Evolutionary conservation across 2,329 filamentous ascomycete species (phyloP), one percentile per base, ranked within the genome.

Genomic region (Ophiostoma pallidulum): DNA sequence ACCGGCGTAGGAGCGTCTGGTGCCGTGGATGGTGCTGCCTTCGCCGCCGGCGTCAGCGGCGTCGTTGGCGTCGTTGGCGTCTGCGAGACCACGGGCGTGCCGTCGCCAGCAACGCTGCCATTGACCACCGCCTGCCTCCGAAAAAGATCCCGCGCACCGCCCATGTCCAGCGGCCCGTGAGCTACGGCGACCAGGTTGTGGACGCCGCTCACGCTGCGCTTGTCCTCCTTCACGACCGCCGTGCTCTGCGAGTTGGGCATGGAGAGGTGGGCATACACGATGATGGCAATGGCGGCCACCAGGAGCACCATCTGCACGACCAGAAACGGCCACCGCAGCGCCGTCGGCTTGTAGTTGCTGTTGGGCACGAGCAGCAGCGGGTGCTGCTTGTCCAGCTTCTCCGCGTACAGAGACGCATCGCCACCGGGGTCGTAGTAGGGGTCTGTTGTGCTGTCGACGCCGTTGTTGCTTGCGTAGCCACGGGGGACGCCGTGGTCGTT

Each of bases 251-350:
- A 64, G 48, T 60, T 40, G 4, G 61, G 61, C 62, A 64, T 59
- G 13, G 51, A 50, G 39, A 56, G 52, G 9, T 58, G 45, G 5
- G 59, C 60, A 32, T 58, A 59, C 26, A 60, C 52, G 14, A 64
- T 51, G 38, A 64, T 26, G 4, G 31, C 56, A 26, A 64, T 61
- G 29, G 59, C 52, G 4, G 54, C 41, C 4, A 54, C 47, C 13
- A 64, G 48, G 3, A 63, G 18, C 2, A 54, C 26, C 18, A 63
- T 58, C 40, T 59, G 48, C 28, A 29, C 18, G 2, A 46, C 32
- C 39, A 65, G 57, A 39, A 64, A 65, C 3, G 60, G 61, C 62
- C 62, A 64, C 50, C 56, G 55, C 45, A 65, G 48, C 16, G 62
- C 53, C 41, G 54, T 60, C 1, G 63, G 63, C 45, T 59, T 59